A percentile compares a stretch with the other conserved stretches of the same genome.
Conservation (phyloP, 2,329 filamentous ascomycete genomes). For the Stromatinia cepivora region DNA sequence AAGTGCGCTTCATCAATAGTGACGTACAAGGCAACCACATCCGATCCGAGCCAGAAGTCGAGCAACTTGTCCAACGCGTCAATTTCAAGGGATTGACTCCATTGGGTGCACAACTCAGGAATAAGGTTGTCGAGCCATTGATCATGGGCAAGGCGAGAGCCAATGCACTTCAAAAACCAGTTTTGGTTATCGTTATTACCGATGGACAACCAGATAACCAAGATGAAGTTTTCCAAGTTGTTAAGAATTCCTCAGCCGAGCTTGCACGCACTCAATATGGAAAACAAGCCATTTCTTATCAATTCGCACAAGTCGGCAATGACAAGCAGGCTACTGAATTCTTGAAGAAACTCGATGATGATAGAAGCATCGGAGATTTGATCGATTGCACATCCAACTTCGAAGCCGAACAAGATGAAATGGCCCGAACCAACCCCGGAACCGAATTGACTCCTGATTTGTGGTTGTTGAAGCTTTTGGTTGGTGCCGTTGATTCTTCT, state of each 20-base stretch:
- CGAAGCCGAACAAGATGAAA: conserved; percentile 22
- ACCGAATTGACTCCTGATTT: conserved; percentile 12
- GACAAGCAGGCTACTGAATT: conserved; percentile 15
- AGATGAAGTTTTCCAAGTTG: conserved; percentile 17
- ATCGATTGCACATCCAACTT: conserved; percentile 23
- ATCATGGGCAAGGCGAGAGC: conserved; percentile 45
- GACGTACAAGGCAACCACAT: conserved; percentile 55
- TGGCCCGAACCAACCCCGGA: conserved; percentile 16
- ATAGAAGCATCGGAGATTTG: conserved; percentile 17
- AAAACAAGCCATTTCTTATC: conserved; percentile 21
- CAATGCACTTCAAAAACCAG: conserved; percentile 19
- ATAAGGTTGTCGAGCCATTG: conserved; percentile 64
- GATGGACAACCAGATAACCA: conserved; percentile 24
- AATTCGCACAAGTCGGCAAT: conserved; percentile 21
- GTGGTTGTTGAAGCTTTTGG: conserved; percentile 55
- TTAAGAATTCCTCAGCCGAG: conserved; percentile 11
- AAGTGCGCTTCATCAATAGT: conserved; percentile 70
- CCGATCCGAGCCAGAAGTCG: conserved; percentile 56
- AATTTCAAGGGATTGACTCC: conserved; percentile 67
- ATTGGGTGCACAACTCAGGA: conserved; percentile 61
- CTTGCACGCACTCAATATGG: conserved; percentile 15
- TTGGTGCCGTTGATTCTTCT: conserved; percentile 64
- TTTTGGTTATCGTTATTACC: conserved; percentile 20
- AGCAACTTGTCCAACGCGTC: conserved; percentile 56
- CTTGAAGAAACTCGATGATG: conserved; percentile 20